Base-by-base conservation (phyloP, 202 grass and related monocot species). In the Musa balbisiana region DNA sequence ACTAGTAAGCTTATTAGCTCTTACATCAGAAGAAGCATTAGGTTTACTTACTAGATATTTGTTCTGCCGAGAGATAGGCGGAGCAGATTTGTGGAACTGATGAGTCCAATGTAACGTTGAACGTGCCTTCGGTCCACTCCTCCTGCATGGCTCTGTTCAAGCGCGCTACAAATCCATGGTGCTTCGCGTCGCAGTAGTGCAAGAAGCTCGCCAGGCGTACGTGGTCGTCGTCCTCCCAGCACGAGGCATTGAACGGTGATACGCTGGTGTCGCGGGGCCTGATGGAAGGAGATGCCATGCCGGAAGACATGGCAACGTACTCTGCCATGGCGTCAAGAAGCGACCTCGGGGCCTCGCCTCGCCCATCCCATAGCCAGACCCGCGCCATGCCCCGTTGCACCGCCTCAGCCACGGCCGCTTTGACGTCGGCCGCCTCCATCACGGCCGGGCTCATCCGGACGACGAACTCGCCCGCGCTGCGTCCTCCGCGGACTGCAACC, bases 351-450 rank as follows among this genome's bases (percentile, higher is more conserved):
- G 76, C 76, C 3, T 21, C 2, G 10, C 76, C 64, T 25, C 8
- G 51, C 52, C 76, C 64, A 52, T 79, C 51, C 51, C 65, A 27
- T 15, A 79, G 64, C 76, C 76, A 79, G 8, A 79, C 65, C 23
- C 52, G 76, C 16, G 76, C 76, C 64, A 79, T 69, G 16, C 23
- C 76, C 10, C 16, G 64, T 17, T 13, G 51, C 64, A 79, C 64
- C 16, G 76, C 51, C 3, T 16, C 53, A 0, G 51, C 76, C 52
- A 79, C 11, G 0, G 52, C 51, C 63, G 17, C 3, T 2, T 23
- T 8, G 15, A 12, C 63, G 22, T 69, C 64, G 11, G 52, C 64
- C 11, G 49, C 64, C 13, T 51, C 76, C 64, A 79, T 65, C 19
- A 64, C 20, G 16, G 14, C n/a, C 2, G 75, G 58, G 60, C 26